A percentile compares a stretch with the other conserved stretches of the same genome.
These are phyloP conservation scores for Ustilago lituana DNA, from an alignment of 1,284 basidiomycete species.

Conservation along the genomic window DNA sequence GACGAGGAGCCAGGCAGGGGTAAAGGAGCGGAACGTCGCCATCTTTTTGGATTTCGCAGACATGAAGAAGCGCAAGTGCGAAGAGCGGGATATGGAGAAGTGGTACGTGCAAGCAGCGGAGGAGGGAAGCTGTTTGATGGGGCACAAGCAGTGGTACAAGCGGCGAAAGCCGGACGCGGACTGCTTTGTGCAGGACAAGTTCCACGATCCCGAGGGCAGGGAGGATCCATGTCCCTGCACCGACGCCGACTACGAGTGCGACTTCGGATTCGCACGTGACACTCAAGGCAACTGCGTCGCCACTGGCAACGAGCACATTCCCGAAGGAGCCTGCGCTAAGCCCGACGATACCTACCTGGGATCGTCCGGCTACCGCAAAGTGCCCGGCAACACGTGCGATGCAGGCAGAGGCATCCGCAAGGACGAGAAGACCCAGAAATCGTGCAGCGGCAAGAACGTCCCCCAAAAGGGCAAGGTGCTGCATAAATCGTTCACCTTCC, in stretches of 20 bases:
- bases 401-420: slow-evolving; percentile 73
- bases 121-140: slow-evolving; percentile 84
- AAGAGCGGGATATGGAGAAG: slow-evolving; percentile 79
- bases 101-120: slow-evolving; percentile 82
- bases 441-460: slow-evolving; percentile 72
- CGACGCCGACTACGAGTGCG: slow-evolving; percentile 92
- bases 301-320: slow-evolving; percentile 84
- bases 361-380: slow-evolving; percentile 88
- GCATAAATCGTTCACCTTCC: slow-evolving; percentile 75
- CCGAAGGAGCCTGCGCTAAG: slow-evolving; percentile 76
- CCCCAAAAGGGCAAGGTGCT: slow-evolving; percentile 68
- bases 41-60: slow-evolving; percentile 86
- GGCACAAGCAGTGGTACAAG: slow-evolving; percentile 95
- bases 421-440: slow-evolving; percentile 78
- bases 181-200: slow-evolving; percentile 90
- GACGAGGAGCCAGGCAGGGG: slow-evolving; percentile 74
- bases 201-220: slow-evolving; percentile 70
- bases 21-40: slow-evolving; percentile 74
- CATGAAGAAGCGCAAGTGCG: slow-evolving; percentile 78
- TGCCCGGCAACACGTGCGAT: slow-evolving; percentile 90
- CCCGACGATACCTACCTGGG: slow-evolving; percentile 77
- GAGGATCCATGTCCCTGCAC: slow-evolving; percentile 86
- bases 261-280: slow-evolving; percentile 85
- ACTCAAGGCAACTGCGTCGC: slow-evolving; percentile 77
- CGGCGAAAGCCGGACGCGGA: slow-evolving; percentile 84